These are phyloP conservation scores for Lantana camara DNA, from an alignment of 257 asterid species.

Conservation along the genomic window DNA sequence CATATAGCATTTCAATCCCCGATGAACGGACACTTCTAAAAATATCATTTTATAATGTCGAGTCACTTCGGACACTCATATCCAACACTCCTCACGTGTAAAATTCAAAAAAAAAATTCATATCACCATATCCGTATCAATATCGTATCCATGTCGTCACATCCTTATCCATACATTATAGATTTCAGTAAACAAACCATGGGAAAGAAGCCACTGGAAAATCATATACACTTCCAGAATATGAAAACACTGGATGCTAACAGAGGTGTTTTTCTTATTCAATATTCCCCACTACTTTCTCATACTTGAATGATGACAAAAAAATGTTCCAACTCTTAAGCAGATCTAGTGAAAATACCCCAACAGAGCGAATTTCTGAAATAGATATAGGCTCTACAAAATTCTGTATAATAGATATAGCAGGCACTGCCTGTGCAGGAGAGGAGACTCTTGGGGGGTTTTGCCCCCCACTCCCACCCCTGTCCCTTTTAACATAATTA, in stretches of 20 bases:
- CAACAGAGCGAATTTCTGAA: neutral
- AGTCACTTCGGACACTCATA: too few relatives aligned
- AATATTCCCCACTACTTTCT: neutral
- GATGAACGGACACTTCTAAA: too few relatives aligned
- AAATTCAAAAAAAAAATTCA: too few relatives aligned
- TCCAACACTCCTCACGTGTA: too few relatives aligned
- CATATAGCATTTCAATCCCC: too few relatives aligned
- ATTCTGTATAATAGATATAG: conserved; percentile 27
- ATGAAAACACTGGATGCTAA: neutral
- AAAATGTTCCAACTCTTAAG: conserved; percentile 1
- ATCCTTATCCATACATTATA: too few relatives aligned
- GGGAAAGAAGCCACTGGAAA: neutral
- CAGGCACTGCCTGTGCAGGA: conserved; percentile 20
- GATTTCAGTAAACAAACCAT: too few relatives aligned
- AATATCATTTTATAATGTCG: too few relatives aligned
- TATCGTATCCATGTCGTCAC: too few relatives aligned
- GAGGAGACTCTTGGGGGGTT: neutral
- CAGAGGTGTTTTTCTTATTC: conserved; percentile 11
- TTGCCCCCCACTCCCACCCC: conserved; percentile 5
- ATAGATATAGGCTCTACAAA: conserved; percentile 30
- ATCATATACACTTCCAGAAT: neutral
- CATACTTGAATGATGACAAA: conserved; percentile 6
- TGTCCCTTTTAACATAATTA: conserved; percentile 5
- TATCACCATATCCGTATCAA: too few relatives aligned
- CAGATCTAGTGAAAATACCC: neutral